Conservation (phyloP, 352 stramenopile genomes). For the Phytopythium vexans region DNA sequence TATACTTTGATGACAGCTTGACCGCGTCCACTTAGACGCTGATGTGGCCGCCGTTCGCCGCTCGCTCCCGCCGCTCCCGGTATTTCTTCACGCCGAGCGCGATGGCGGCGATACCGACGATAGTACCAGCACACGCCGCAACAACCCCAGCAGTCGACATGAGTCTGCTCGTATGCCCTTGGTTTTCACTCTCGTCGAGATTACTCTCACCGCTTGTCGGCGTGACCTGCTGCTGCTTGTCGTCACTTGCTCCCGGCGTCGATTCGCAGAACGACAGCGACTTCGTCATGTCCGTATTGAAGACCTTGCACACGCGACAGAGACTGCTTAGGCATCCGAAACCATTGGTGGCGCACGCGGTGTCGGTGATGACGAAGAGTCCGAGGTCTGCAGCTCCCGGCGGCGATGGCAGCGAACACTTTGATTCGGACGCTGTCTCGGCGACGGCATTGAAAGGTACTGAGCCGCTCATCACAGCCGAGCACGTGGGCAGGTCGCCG, state of each 20-base stretch:
- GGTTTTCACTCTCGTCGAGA: too few relatives aligned
- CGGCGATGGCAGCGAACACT: background rate
- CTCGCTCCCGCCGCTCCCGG: too few relatives aligned
- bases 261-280: slow-evolving; percentile 9
- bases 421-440: background rate
- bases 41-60: background rate
- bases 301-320: slow-evolving; percentile 32
- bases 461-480: background rate
- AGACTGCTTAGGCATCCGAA: slow-evolving; percentile 22
- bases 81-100: too few relatives aligned
- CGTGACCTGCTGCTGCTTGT: too few relatives aligned
- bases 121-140: too few relatives aligned
- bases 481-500: background rate
- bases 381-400: slow-evolving; percentile 9
- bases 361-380: slow-evolving; percentile 9
- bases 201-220: too few relatives aligned
- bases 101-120: too few relatives aligned
- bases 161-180: too few relatives aligned
- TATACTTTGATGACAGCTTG: background rate
- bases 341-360: background rate
- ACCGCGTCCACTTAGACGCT: background rate
- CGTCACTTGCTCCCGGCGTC: too few relatives aligned
- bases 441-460: background rate
- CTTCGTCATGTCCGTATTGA: slow-evolving; percentile 11
- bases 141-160: too few relatives aligned